phyloP scores from a whole-genome alignment of 1,284 basidiomycete species.

The Testicularia cyperi region DNA sequence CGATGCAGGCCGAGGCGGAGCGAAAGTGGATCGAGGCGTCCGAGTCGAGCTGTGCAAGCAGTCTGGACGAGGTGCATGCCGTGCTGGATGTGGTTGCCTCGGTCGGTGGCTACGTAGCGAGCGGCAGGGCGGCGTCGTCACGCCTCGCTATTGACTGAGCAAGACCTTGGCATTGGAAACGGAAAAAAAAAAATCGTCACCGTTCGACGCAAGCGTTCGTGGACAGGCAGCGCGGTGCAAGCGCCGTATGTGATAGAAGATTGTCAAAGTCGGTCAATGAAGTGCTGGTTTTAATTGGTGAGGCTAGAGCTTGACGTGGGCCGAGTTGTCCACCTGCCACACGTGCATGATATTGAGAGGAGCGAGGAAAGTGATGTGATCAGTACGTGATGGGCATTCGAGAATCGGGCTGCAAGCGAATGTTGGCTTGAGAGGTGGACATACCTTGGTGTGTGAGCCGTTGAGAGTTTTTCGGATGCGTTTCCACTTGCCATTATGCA shows the following conservation, averaged over 20 bases:
- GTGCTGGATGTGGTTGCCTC: conserved; percentile 22
- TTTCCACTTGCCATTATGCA: conserved; percentile 33
- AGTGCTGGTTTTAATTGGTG: too few relatives aligned
- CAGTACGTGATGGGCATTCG: not conserved
- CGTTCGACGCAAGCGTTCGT: too few relatives aligned
- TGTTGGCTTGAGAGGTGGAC: not conserved
- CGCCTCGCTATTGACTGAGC: not conserved
- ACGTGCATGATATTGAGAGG: not conserved
- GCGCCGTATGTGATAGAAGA: not conserved
- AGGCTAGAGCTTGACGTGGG: conserved; percentile 33
- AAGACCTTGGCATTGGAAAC: too few relatives aligned
- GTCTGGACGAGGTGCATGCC: conserved; percentile 7
- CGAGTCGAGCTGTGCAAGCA: conserved; percentile 4
- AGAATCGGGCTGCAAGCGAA: not conserved
- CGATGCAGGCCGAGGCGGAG: conserved; percentile 10
- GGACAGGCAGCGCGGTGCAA: too few relatives aligned
- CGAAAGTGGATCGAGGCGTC: conserved; percentile 7
- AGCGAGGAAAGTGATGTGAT: not conserved
- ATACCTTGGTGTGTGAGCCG: conserved; percentile 46
- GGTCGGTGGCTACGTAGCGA: conserved; percentile 27
- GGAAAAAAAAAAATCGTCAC: not conserved
- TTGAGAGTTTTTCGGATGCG: conserved; percentile 25
- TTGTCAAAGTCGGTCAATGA: not conserved
- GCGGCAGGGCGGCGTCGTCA: conserved; percentile 17
- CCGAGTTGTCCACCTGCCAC: conserved; percentile 36